A percentile compares a stretch with the other conserved stretches of the same genome.
Evolutionary conservation across 768 basidiomycete genomes (phyloP).

Genomic region (Termitomyces heimii): DNA sequence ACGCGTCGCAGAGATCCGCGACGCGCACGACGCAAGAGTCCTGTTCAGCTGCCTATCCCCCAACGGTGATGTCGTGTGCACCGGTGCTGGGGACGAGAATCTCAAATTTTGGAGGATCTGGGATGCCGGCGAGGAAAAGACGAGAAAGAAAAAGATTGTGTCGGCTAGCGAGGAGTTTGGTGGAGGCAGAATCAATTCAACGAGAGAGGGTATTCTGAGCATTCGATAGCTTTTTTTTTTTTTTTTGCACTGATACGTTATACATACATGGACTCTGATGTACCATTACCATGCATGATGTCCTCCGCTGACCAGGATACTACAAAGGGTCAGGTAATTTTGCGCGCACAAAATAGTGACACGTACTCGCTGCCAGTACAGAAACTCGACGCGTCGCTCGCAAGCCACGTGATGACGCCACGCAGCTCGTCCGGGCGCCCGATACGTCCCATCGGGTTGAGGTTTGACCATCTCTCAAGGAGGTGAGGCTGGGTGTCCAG

Average conservation of each 20-base stretch:
- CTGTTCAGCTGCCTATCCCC: constrained; percentile 83
- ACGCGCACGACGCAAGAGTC: constrained; percentile 91
- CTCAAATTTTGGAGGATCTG: constrained; percentile 94
- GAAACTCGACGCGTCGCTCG: constrained; percentile 70
- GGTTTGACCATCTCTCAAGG: constrained; percentile 56
- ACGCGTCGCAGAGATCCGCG: constrained; percentile 76
- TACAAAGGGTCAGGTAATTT: constrained; percentile 15
- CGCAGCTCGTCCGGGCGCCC: constrained; percentile 70
- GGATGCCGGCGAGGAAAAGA: constrained; percentile 46
- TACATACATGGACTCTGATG: background rate
- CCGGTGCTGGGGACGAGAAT: constrained; percentile 93
- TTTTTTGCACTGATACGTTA: background rate
- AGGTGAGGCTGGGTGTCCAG: constrained; percentile 61
- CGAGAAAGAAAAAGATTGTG: constrained; percentile 46
- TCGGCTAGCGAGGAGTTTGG: constrained; percentile 28
- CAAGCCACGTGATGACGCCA: constrained; percentile 67
- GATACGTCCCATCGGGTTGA: constrained; percentile 68
- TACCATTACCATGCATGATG: constrained; percentile 53
- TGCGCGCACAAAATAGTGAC: background rate
- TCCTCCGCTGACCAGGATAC: constrained; percentile 57
- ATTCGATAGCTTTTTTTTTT: constrained; percentile 24
- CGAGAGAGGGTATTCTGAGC: constrained; percentile 42
- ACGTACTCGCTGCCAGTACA: constrained; percentile 82
- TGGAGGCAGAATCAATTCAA: constrained; percentile 38
- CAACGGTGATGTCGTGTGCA: constrained; percentile 86